Evolutionary conservation across 73 alveolate genomes (phyloP), one percentile per base, ranked within the genome.

Genomic region (Symbiodinium natans): DNA sequence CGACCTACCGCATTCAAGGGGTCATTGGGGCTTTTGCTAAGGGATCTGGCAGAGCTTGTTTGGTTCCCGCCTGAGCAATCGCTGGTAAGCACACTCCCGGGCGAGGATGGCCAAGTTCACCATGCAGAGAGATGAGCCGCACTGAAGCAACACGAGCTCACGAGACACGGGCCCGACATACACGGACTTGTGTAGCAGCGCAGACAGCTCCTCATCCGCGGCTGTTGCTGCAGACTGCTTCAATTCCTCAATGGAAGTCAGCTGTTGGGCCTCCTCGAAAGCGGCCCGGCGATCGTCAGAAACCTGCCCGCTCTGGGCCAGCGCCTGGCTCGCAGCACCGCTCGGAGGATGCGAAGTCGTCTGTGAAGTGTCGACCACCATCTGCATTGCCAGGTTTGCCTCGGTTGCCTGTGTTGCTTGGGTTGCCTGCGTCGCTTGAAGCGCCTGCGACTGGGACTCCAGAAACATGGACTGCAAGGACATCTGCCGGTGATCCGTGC

Each of bases 401-500:
- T 4, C 23, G 17, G 31, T 29, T 7, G 36, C 38, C 19, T 63
- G 80, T 0, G 80, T 23, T 15, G 75, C 75, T 25, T 56, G 75
- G 33, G 75, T 21, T 1, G 71, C 83, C 29, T 54, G 59, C 39
- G 83, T 6, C 19, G 80, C 93, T 41, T 83, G 82, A 15, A 52
- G 25, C 54, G 93, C 82, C 29, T 85, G 83, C 15, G 39, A 54
- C 83, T 86, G 95, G 33, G 95, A 56, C 48, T 90, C 89, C 11
- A 68, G 75, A 23, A 88, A 63, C 10, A 93, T 34, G 3, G 93
- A 36, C 33, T 80, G 74, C 73, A 93, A 33, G 43, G 99, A 80
- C 93, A 82, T 27, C 99, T 93, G 99, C n/a, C 74, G 75, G 74
- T 82, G 86, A 52, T 93, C 99, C 19, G 99, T 93, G 48, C 99